phyloP scores from a whole-genome alignment of 2,329 filamentous ascomycete genomes.

The Aspergillus pseudoterreus region DNA sequence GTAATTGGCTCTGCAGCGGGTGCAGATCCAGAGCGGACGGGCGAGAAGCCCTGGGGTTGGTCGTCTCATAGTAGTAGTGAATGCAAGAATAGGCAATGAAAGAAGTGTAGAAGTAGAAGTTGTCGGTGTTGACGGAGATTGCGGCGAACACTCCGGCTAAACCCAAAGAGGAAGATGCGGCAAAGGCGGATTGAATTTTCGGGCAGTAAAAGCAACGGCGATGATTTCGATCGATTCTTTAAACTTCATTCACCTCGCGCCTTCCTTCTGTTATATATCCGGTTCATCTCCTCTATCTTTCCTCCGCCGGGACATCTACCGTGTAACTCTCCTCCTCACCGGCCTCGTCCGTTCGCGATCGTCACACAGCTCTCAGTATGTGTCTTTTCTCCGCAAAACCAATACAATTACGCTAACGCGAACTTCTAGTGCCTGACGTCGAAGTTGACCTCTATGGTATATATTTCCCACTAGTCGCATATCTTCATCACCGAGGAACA shows the following conservation, averaged over 20 bases:
- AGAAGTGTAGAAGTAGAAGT: neutral
- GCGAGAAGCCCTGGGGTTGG: constrained; percentile 19
- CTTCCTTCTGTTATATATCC: neutral
- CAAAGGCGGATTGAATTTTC: constrained; percentile 16
- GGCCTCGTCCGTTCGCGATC: neutral
- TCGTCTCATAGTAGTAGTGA: constrained; percentile 24
- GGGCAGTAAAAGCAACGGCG: neutral
- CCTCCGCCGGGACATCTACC: neutral
- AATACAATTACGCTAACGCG: constrained; percentile 15
- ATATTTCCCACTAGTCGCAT: constrained; percentile 9
- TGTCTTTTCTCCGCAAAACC: neutral
- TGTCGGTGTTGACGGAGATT: constrained; percentile 1
- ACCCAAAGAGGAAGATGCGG: constrained; percentile 7
- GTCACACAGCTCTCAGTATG: constrained; percentile 14
- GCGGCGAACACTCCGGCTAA: constrained; percentile 8
- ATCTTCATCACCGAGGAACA: neutral
- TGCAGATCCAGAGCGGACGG: constrained; percentile 35
- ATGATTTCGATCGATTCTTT: neutral
- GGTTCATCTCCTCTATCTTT: neutral
- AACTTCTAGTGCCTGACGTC: constrained; percentile 28
- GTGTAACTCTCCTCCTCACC: neutral
- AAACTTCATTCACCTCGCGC: neutral
- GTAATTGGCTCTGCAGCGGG: constrained; percentile 31
- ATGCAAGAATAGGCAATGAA: neutral
- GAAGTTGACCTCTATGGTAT: constrained; percentile 61